Conservation (phyloP, 192 early-diverging fungal species). For the Mortierella alpina region DNA sequence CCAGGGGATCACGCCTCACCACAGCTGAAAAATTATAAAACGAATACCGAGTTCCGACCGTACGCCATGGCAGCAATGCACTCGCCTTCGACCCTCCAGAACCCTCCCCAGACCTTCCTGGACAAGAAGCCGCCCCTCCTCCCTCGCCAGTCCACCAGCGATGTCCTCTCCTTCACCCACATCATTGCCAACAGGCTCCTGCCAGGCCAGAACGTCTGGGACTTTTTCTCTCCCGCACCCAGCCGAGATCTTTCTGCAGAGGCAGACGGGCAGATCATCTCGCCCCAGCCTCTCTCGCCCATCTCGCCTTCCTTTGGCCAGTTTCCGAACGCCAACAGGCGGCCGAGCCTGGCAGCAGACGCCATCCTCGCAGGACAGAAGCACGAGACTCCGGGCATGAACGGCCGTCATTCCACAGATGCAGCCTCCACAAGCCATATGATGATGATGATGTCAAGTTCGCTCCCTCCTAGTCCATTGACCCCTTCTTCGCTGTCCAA, state of each 20-base stretch:
- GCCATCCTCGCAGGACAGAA: neutral
- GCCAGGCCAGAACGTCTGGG: constrained; percentile 46
- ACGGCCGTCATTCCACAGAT: too few species aligned
- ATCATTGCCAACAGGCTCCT: constrained; percentile 42
- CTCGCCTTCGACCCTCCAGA: constrained; percentile 6
- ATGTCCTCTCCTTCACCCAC: constrained; percentile 50
- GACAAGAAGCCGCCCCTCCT: constrained; percentile 37
- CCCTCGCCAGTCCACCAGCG: constrained; percentile 46
- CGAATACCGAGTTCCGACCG: neutral
- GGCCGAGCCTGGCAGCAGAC: constrained; percentile 6
- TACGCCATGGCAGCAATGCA: constrained; percentile 2
- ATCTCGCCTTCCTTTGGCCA: constrained; percentile 9
- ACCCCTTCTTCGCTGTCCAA: neutral
- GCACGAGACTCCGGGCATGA: neutral
- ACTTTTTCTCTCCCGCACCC: constrained; percentile 36
- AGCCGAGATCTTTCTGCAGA: neutral
- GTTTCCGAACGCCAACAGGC: neutral
- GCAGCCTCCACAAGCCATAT: too few species aligned
- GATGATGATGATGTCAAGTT: neutral
- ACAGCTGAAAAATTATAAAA: too few species aligned
- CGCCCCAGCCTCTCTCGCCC: neutral
- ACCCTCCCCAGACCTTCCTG: constrained; percentile 41
- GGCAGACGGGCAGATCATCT: neutral
- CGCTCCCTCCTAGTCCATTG: neutral
- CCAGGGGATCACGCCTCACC: neutral